Conservation (phyloP, 768 basidiomycete species). For the Xerocomellus amylosporus region DNA sequence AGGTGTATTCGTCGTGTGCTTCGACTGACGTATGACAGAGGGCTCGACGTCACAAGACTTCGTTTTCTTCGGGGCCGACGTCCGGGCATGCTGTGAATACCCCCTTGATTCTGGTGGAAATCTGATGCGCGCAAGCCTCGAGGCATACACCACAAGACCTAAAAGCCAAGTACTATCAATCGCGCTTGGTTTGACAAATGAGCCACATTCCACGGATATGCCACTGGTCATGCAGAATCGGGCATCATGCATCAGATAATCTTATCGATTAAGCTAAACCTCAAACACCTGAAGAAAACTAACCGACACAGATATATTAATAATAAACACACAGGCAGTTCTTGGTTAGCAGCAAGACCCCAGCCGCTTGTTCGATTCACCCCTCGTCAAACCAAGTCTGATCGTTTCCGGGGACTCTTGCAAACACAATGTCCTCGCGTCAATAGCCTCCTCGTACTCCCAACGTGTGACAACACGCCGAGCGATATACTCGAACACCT, state of each 20-base stretch:
- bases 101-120: neutral
- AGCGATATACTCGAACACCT: slow-evolving; percentile 78
- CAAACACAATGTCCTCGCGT: slow-evolving; percentile 42
- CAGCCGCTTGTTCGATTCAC: slow-evolving; percentile 5
- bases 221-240: neutral
- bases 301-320: slow-evolving; percentile 15
- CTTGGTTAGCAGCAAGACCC: slow-evolving; percentile 21
- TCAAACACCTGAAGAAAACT: neutral
- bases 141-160: neutral
- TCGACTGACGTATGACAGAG: neutral
- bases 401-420: slow-evolving; percentile 41
- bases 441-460: slow-evolving; percentile 64
- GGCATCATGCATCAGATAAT: neutral
- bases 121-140: neutral
- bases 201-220: neutral
- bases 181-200: neutral
- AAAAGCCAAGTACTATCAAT: neutral
- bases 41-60: neutral
- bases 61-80: neutral
- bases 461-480: slow-evolving; percentile 56
- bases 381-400: slow-evolving; percentile 27
- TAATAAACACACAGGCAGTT: slow-evolving; percentile 21
- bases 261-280: neutral
- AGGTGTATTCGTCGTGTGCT: neutral
- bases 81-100: neutral